phyloP scores from a whole-genome alignment of 805 yeast species.

The Lipomyces mesembrius region DNA sequence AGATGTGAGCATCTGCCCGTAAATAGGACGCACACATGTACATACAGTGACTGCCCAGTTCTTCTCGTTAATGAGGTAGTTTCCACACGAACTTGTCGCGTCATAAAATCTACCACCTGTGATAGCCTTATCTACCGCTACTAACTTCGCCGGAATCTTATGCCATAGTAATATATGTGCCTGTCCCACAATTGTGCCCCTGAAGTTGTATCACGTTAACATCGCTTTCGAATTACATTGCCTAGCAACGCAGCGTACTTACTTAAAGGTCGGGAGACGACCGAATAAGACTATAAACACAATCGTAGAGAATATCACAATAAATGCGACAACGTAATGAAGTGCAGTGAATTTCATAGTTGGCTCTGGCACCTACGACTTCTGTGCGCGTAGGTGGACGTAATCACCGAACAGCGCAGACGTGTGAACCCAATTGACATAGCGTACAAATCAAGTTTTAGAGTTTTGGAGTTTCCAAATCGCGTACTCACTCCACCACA shows the following conservation, averaged over 20 bases:
- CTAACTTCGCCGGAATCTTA: conserved; percentile 30
- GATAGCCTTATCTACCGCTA: conserved; percentile 27
- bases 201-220: conserved; percentile 9
- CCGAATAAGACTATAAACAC: conserved; percentile 46
- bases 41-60: conserved; percentile 39
- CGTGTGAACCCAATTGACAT: too few species aligned
- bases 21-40: neutral
- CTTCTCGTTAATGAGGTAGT: conserved; percentile 37
- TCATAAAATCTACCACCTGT: conserved; percentile 33
- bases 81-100: conserved; percentile 2
- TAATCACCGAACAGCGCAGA: too few species aligned
- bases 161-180: conserved; percentile 37
- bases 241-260: conserved; percentile 10
- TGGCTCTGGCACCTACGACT: neutral
- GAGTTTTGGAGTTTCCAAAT: too few species aligned
- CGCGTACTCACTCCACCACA: neutral
- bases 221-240: neutral
- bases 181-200: conserved; percentile 39
- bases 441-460: too few species aligned
- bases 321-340: conserved; percentile 38
- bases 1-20: neutral
- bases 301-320: conserved; percentile 40
- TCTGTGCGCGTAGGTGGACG: neutral
- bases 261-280: conserved; percentile 45
- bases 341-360: conserved; percentile 12